A percentile compares a stretch with the other conserved stretches of the same genome.
These are phyloP conservation scores for Annulohypoxylon moriforme DNA, from an alignment of 495 filamentous ascomycete species.

Conservation along the genomic window DNA sequence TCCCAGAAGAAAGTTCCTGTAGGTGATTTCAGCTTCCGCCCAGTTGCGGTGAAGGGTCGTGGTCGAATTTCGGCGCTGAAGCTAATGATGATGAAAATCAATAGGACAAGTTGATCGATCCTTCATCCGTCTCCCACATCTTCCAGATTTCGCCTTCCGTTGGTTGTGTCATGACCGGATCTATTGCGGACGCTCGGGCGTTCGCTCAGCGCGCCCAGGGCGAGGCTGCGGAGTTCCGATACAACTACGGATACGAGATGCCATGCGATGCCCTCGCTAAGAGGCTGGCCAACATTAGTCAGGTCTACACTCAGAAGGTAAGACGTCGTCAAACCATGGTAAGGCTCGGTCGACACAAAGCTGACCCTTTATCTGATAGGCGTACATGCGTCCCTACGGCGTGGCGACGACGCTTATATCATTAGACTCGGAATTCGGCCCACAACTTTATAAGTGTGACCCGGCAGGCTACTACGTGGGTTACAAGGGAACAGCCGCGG, in stretches of 20 bases:
- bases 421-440: slow-evolving; percentile 89
- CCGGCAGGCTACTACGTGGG: slow-evolving; percentile 97
- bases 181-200: slow-evolving; percentile 95
- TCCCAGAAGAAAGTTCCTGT: slow-evolving; percentile 99
- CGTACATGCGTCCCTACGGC: slow-evolving; percentile 97
- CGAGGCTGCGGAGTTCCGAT: slow-evolving; percentile 96
- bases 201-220: slow-evolving; percentile 90
- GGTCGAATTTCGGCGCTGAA: slow-evolving; percentile 45
- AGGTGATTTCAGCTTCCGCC: slow-evolving; percentile 57
- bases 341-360: slow-evolving; percentile 16
- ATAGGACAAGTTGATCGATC: slow-evolving; percentile 98
- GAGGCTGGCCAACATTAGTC: slow-evolving; percentile 97
- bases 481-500: slow-evolving; percentile 97
- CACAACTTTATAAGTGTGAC: slow-evolving; percentile 98
- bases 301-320: slow-evolving; percentile 98
- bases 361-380: slow-evolving; percentile 63
- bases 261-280: slow-evolving; percentile 96
- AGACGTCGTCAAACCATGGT: slow-evolving; percentile 48
- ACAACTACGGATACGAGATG: slow-evolving; percentile 99
- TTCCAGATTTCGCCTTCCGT: slow-evolving; percentile 96
- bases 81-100: slow-evolving; percentile 41
- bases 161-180: slow-evolving; percentile 98
- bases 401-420: slow-evolving; percentile 95
- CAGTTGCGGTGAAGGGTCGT: slow-evolving; percentile 26
- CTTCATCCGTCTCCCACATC: slow-evolving; percentile 94